Conservation (phyloP, 176 grass and related monocot genomes). For the Carex pumila region DNA sequence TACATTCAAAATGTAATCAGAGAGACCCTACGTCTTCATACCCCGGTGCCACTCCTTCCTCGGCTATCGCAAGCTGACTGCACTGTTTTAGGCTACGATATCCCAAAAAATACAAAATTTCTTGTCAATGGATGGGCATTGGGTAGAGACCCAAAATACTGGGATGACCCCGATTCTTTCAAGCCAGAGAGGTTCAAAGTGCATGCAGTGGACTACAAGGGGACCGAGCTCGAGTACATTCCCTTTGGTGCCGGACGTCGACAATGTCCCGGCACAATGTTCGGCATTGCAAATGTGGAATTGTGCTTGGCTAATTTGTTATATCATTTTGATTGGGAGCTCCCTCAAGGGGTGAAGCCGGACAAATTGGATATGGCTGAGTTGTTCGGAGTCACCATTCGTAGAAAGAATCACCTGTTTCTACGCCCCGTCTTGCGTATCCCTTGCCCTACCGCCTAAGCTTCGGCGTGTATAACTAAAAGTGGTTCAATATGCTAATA, state of each 20-base stretch:
- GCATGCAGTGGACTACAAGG: constrained; percentile 11
- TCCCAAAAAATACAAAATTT: constrained; percentile 30
- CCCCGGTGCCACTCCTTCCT: constrained; percentile 41
- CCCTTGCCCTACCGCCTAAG: background rate
- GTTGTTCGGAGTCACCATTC: constrained; percentile 11
- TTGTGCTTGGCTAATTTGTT: constrained; percentile 27
- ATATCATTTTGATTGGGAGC: constrained; percentile 31
- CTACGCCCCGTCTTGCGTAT: background rate
- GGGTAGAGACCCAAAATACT: constrained; percentile 42
- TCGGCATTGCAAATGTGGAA: constrained; percentile 7
- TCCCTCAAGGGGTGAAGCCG: background rate
- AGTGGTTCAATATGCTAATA: background rate
- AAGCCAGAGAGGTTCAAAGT: constrained; percentile 32
- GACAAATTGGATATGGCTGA: constrained; percentile 24
- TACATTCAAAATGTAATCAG: constrained; percentile 54
- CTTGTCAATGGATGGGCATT: constrained; percentile 58
- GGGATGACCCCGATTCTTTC: constrained; percentile 14
- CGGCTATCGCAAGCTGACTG: constrained; percentile 26
- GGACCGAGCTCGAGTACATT: constrained; percentile 26
- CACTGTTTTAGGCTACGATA: constrained; percentile 34
- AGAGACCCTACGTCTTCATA: constrained; percentile 52
- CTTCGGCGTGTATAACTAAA: background rate
- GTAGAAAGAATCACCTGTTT: background rate
- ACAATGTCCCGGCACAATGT: constrained; percentile 25
- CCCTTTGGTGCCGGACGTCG: constrained; percentile 32